Percentiles rank a stretch among this genome's conserved stretches.
Conservation (phyloP, 2,329 filamentous ascomycete species). For the Magnaporthiopsis poae region DNA sequence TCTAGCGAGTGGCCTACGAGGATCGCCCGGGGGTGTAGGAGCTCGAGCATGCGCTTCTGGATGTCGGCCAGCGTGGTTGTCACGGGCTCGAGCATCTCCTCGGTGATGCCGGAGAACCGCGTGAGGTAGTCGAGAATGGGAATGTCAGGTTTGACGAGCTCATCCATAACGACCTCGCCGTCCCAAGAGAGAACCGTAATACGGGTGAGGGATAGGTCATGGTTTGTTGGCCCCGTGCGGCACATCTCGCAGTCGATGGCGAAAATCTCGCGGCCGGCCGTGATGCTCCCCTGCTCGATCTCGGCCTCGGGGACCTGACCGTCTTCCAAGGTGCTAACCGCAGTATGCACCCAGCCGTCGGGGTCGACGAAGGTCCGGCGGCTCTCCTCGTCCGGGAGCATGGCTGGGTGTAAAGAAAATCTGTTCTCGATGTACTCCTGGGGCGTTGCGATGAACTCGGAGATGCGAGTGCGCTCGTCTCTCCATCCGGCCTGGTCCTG, state of each 20-base stretch:
- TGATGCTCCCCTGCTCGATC: conserved; percentile 72
- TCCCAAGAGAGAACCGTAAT: conserved; percentile 84
- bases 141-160: conserved; percentile 80
- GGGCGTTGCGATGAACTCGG: conserved; percentile 61
- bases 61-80: conserved; percentile 78
- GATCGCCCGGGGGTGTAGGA: conserved; percentile 64
- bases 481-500: conserved; percentile 57
- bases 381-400: conserved; percentile 51
- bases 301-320: conserved; percentile 58
- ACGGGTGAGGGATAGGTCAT: conserved; percentile 70
- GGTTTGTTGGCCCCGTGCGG: conserved; percentile 60
- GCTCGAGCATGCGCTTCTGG: conserved; percentile 61
- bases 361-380: conserved; percentile 42
- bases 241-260: conserved; percentile 98
- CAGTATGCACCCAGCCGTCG: conserved; percentile 75
- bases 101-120: conserved; percentile 82
- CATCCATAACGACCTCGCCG: conserved; percentile 71
- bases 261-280: conserved; percentile 67
- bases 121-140: conserved; percentile 92
- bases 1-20: conserved; percentile 74
- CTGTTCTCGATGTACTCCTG: conserved; percentile 74
- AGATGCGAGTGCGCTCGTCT: conserved; percentile 71
- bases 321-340: conserved; percentile 55
- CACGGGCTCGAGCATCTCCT: conserved; percentile 69
- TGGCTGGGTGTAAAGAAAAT: conserved; percentile 72